Conservation (phyloP, 768 basidiomycete species). For the Boletus sp. region DNA sequence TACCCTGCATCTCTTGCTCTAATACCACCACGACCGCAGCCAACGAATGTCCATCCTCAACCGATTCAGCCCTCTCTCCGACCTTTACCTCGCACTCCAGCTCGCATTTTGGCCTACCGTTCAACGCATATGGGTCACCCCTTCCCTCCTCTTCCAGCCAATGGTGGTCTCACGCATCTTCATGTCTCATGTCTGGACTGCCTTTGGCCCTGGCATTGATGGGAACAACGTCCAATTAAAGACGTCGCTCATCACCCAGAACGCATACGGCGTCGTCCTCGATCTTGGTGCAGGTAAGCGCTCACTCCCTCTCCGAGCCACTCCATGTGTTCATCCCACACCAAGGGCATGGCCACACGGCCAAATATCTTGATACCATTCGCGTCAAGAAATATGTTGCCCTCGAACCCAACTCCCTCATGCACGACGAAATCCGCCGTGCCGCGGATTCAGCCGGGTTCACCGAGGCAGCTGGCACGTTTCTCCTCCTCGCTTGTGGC, state of each 20-base stretch:
- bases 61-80: conserved; percentile 37
- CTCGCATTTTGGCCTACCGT: conserved; percentile 48
- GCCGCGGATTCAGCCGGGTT: too few species aligned
- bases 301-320: background rate
- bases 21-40: conserved; percentile 1
- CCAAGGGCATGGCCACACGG: conserved; percentile 64
- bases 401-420: conserved; percentile 66
- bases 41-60: conserved; percentile 15
- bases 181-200: conserved; percentile 57
- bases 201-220: conserved; percentile 50
- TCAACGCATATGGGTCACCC: conserved; percentile 36
- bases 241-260: conserved; percentile 45
- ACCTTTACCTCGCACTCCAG: conserved; percentile 41
- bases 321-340: background rate
- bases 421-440: too few species aligned
- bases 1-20: background rate
- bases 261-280: conserved; percentile 60
- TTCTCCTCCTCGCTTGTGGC: too few species aligned
- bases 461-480: too few species aligned
- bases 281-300: conserved; percentile 65
- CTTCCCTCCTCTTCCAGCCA: conserved; percentile 47
- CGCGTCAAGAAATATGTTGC: conserved; percentile 66
- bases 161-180: conserved; percentile 48
- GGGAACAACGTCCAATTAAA: conserved; percentile 42
- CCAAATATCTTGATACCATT: conserved; percentile 54